Percentiles rank a stretch among this genome's conserved stretches.
phyloP scores from a whole-genome alignment of 2,329 filamentous ascomycete species.

The Penicillium sp. region DNA sequence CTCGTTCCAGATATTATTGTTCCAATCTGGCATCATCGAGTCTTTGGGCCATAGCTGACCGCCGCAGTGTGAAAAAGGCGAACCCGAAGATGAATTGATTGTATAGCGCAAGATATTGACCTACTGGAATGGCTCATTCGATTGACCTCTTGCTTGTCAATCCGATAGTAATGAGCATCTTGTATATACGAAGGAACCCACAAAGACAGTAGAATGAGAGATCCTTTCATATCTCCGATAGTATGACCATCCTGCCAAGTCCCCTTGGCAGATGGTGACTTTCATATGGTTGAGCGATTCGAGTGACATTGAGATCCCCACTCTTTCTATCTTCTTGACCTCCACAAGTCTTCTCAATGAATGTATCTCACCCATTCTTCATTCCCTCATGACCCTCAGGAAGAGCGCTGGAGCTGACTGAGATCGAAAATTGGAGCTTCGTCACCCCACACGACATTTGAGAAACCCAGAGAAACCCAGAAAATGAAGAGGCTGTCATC shows the following conservation, averaged over 20 bases:
- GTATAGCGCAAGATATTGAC: no score
- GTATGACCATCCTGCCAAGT: not conserved
- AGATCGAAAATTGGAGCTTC: not conserved
- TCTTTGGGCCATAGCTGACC: no score
- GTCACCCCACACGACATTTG: not conserved
- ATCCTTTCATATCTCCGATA: not conserved
- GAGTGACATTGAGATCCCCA: not conserved
- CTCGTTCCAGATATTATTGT: no score
- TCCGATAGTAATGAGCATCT: no score
- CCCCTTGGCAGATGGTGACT: not conserved
- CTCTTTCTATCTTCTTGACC: not conserved
- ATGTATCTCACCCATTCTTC: not conserved
- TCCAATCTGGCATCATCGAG: no score
- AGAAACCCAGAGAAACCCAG: not conserved
- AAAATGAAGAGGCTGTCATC: not conserved
- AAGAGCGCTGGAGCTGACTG: not conserved
- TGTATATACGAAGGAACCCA: not conserved
- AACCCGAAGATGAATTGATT: no score
- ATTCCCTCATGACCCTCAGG: not conserved
- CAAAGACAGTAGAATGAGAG: not conserved
- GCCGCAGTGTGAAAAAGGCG: no score
- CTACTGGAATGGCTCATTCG: no score
- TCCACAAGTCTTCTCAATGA: not conserved
- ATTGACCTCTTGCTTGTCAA: no score
- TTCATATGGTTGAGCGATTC: not conserved